Evolutionary conservation across 208 protist genomes (phyloP).

Genomic region (Wallacemonas rigidus): DNA sequence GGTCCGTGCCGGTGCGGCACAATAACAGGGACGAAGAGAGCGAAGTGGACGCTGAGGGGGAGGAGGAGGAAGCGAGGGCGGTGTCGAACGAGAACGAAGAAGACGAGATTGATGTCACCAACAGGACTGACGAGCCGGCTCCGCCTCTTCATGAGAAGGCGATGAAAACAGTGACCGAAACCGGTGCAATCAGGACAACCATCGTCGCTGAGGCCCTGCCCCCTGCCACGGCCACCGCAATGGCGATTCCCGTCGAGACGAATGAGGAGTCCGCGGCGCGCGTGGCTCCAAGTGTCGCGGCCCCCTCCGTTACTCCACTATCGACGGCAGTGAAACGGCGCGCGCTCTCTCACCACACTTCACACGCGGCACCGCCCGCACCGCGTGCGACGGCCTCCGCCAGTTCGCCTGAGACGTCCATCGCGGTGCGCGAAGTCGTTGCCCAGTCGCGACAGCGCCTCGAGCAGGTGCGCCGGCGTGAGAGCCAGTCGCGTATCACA

Average conservation of each 20-base stretch:
- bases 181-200: not conserved
- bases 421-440: slow-evolving; percentile 17
- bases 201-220: not conserved
- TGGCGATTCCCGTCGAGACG: not conserved
- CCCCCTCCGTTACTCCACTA: no score
- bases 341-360: not conserved
- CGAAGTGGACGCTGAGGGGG: no score
- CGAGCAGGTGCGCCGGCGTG: slow-evolving; percentile 21
- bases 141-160: no score
- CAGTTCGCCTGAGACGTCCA: no score
- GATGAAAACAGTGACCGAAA: no score
- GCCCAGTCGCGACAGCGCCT: slow-evolving; percentile 32
- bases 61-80: slow-evolving; percentile 11
- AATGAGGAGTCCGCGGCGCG: no score
- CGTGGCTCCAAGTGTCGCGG: no score
- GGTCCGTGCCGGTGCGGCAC: no score
- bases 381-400: no score
- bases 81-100: not conserved
- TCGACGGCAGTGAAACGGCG: no score
- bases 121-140: no score
- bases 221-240: not conserved
- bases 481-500: not conserved
- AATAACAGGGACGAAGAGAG: no score
- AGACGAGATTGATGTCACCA: not conserved
- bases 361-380: not conserved